Evolutionary conservation across 768 basidiomycete genomes (phyloP).

Genomic region (Ramaria sp.): DNA sequence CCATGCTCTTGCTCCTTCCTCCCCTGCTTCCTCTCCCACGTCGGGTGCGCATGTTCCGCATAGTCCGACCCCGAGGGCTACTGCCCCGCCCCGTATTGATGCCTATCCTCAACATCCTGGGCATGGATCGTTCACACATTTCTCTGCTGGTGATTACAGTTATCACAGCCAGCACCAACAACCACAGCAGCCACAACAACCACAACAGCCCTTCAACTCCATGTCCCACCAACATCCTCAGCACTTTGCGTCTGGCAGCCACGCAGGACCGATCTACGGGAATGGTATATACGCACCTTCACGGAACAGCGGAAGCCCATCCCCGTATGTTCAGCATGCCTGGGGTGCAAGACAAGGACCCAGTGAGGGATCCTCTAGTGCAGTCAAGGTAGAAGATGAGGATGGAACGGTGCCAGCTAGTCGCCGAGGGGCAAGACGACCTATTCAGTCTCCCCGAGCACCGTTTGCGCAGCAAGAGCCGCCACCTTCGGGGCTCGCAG

Average conservation of each 20-base stretch:
- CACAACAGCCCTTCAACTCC: background rate
- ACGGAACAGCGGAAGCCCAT: background rate
- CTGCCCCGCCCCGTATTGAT: background rate
- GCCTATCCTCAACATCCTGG: background rate
- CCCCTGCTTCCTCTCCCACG: background rate
- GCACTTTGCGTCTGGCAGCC: background rate
- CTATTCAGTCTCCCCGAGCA: background rate
- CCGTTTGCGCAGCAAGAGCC: background rate
- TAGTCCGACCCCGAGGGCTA: background rate
- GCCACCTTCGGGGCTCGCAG: slow-evolving; percentile 1
- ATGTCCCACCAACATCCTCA: background rate
- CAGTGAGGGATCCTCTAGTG: background rate
- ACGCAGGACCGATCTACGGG: background rate
- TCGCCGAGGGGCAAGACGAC: background rate
- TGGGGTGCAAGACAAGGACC: background rate
- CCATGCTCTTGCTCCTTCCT: slow-evolving; percentile 3
- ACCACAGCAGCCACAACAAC: too few relatives aligned
- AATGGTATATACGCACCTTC: background rate
- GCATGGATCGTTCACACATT: background rate
- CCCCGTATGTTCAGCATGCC: background rate
- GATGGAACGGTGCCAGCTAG: background rate
- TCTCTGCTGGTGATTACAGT: background rate
- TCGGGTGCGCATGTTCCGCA: background rate
- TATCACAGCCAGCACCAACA: slow-evolving; percentile 1
- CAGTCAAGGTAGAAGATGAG: background rate